A percentile compares a stretch with the other conserved stretches of the same genome.
phyloP scores from a whole-genome alignment of 2,329 filamentous ascomycete genomes.

The Cercospora janseana region DNA sequence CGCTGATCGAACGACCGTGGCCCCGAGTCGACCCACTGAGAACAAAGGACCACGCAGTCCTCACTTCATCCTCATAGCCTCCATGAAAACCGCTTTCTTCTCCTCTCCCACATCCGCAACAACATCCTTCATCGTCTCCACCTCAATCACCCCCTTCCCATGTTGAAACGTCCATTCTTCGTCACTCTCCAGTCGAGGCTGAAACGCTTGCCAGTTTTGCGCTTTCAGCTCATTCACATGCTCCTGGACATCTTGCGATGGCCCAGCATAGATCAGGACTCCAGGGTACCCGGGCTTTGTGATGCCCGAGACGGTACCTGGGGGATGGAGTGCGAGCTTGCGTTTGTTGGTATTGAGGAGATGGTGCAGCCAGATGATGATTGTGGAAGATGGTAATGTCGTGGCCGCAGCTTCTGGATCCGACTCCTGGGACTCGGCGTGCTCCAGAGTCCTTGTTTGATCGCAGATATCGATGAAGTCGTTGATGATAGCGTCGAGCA shows the following conservation, averaged over 20 bases:
- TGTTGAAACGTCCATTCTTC: slow-evolving; percentile 44
- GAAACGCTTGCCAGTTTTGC: slow-evolving; percentile 49
- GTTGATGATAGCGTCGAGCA: slow-evolving; percentile 44
- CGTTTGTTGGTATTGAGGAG: slow-evolving; percentile 48
- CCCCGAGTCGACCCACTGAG: no score
- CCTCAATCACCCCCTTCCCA: slow-evolving; percentile 42
- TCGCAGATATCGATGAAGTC: slow-evolving; percentile 40
- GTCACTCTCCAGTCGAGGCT: slow-evolving; percentile 44
- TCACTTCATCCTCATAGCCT: slow-evolving; percentile 39
- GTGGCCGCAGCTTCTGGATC: background rate
- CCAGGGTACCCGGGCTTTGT: slow-evolving; percentile 51
- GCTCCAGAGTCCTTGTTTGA: background rate
- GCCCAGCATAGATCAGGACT: slow-evolving; percentile 46
- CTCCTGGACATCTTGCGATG: slow-evolving; percentile 39
- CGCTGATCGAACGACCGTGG: no score
- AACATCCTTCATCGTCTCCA: slow-evolving; percentile 47
- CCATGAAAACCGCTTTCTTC: slow-evolving; percentile 35
- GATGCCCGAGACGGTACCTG: slow-evolving; percentile 40
- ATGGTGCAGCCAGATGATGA: slow-evolving; percentile 49
- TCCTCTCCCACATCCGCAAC: slow-evolving; percentile 39
- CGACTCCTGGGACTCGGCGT: background rate
- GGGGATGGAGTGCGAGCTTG: slow-evolving; percentile 44
- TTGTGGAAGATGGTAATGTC: slow-evolving; percentile 29
- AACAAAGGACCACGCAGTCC: no score
- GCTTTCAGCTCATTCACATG: slow-evolving; percentile 45